Base-by-base conservation (phyloP, 805 yeast species). In the Ogataea saltuana region DNA sequence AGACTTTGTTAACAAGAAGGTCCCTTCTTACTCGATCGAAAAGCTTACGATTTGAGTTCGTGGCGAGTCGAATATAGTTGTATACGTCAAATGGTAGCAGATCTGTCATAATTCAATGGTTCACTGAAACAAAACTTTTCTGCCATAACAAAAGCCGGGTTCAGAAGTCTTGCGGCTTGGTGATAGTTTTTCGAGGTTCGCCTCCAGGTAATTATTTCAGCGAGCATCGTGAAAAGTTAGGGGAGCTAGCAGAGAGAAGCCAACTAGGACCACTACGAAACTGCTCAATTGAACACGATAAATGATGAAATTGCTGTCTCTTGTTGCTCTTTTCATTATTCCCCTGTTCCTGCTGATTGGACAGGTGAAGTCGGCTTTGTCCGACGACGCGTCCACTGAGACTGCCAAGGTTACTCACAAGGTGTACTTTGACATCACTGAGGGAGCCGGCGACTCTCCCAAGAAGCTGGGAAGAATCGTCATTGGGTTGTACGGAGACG, bases 401-500 rank as follows among this genome's bases (percentile, higher is more conserved):
- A 64, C 72, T 51, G 83, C 85, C 29, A 71, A 69, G 38, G 60
- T 88, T 63, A 88, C 96, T 46, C 77, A 81, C 62, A 81, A 81
- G 67, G 96, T 91, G 25, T 91, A 72, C 70, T 89, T 90, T 57
- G 97, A 91, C 62, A 71, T 90, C 51, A 73, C 79, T 54, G 90
- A 88, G 62, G 97, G 88, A 46, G 93, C 80, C 41, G 59, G 59
- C 53, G 89, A 86, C 56, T 95, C 85, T 45, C 54, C 56, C 7
- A 70, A 81, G 63, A 58, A 70, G 4, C 69, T 90, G 34, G 98
- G 98, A 35, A 78, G 95, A 61, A 75, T 91, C 51, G 85, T 83
- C 46, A 73, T 91, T 63, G 98, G 97, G 10, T 74, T 91, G 41
- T 91, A 82, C 62, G 97, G 97, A 35, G 78, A 81, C 18, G 86